phyloP scores from a whole-genome alignment of 2,329 filamentous ascomycete species.

The Monosporascus sp. region DNA sequence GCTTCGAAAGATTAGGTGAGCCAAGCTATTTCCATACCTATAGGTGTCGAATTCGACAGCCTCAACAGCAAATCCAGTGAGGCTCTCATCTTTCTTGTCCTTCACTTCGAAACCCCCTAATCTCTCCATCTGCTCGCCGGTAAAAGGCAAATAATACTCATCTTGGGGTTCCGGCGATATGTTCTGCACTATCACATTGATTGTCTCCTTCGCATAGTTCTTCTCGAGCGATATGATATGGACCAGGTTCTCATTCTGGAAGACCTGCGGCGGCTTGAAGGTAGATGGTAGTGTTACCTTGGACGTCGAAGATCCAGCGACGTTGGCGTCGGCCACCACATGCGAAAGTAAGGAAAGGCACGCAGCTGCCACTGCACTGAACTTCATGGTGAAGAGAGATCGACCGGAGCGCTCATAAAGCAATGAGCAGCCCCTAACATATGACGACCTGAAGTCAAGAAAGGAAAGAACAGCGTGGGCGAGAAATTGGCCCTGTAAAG shows the following conservation, averaged over 20 bases:
- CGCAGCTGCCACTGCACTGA: constrained; percentile 48
- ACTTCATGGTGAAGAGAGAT: constrained; percentile 37
- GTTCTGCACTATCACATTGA: constrained; percentile 95
- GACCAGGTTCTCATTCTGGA: constrained; percentile 89
- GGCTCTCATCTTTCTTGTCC: constrained; percentile 75
- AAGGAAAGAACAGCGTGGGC: constrained; percentile 11
- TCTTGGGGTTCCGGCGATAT: constrained; percentile 70
- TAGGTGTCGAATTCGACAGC: constrained; percentile 58
- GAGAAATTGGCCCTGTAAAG: constrained; percentile 2
- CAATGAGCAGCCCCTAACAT: constrained; percentile 19
- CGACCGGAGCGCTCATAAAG: constrained; percentile 24
- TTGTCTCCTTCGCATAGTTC: constrained; percentile 79
- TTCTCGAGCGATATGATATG: constrained; percentile 91
- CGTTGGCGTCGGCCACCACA: constrained; percentile 31
- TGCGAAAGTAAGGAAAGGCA: constrained; percentile 53
- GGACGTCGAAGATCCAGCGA: constrained; percentile 40
- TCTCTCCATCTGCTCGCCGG: constrained; percentile 65
- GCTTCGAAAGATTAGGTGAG: constrained; percentile 2
- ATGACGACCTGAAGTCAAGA: constrained; percentile 3
- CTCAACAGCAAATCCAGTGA: constrained; percentile 64
- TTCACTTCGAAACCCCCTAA: constrained; percentile 86
- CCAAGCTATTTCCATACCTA: constrained; percentile 39
- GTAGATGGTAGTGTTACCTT: constrained; percentile 55
- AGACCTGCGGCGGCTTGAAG: constrained; percentile 84
- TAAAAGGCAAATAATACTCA: constrained; percentile 90